Base-by-base conservation (phyloP, 2,329 filamentous ascomycete genomes). In the Alternaria gaisen region DNA sequence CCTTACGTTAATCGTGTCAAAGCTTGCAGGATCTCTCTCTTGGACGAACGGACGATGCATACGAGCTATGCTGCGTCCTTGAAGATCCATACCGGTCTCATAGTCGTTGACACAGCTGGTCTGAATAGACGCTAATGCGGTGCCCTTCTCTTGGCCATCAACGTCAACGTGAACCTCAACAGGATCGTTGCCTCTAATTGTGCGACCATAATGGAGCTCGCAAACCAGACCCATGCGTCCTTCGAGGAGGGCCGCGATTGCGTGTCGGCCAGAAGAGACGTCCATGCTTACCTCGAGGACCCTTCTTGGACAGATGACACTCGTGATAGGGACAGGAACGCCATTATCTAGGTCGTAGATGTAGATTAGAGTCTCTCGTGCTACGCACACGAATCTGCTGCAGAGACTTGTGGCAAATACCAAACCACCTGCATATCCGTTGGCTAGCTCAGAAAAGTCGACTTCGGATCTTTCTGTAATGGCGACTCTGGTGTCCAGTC, bases 241-340 rank as follows among this genome's bases (percentile, higher is more conserved):
- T 62, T 87, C 83, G 47, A 90, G 79, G 9, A 91, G 77, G 30
- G 86, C 83, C 16, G 87, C 88, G 53, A 90, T 79, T 7, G 86
- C 82, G 65, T 86, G 82, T 43, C 83, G 81, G 9, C 84, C 79
- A 3, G 81, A 83, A 5, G 84, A 88, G 0, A 86, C 86, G 71
- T 90, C 87, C 83, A 91, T 88, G 63, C 86, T 86, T 67, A 87
- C 85, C 3, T 84, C 83, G 6, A 91, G 72, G 3, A 90, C 84
- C 44, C 83, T 79, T 16, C 82, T 79, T 12, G 86, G 87, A 66
- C 88, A 90, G 14, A 83, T 71, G 11, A 91, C 82, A 41, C 79
- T 84, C 1, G 86, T 82, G 16, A 87, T 73, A 2, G 83, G 84
- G 43, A 77, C 63, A 56, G 85, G 66, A 61, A 73, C 68, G 7